These are phyloP conservation scores for Phialemoniopsis sp. DNA, from an alignment of 2,329 filamentous ascomycete species.

Conservation along the genomic window DNA sequence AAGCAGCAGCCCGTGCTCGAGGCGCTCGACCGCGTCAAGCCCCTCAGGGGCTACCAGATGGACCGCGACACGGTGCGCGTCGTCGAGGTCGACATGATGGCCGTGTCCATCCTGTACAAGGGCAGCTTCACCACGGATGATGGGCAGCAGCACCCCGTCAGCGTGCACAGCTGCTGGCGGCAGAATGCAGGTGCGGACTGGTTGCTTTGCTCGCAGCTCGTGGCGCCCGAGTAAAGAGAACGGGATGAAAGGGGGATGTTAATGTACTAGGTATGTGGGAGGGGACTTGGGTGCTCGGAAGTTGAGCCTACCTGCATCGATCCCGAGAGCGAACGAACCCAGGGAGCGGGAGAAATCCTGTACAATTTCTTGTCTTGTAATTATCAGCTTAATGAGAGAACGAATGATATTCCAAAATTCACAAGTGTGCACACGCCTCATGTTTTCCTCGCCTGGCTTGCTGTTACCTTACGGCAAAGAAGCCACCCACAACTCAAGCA, in stretches of 20 bases:
- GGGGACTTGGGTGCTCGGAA: too few species aligned
- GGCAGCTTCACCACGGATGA: conserved; percentile 19
- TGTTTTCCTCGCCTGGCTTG: too few species aligned
- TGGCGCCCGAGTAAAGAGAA: conserved; percentile 1
- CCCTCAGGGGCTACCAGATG: conserved; percentile 23
- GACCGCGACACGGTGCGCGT: conserved; percentile 20
- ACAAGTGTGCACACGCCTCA: too few species aligned
- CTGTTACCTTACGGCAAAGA: too few species aligned
- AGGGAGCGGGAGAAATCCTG: too few species aligned
- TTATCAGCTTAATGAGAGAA: too few species aligned
- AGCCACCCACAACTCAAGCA: too few species aligned
- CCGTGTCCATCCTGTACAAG: conserved; percentile 26
- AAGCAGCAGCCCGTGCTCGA: conserved; percentile 14
- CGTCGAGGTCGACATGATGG: conserved; percentile 33
- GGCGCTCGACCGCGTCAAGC: conserved; percentile 19
- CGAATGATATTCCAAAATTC: too few species aligned
- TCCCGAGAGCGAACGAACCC: too few species aligned
- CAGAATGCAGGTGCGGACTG: conserved; percentile 31
- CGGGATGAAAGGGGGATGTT: neutral
- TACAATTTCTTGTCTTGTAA: too few species aligned
- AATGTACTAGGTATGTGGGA: neutral
- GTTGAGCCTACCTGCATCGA: too few species aligned
- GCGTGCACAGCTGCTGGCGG: conserved; percentile 23
- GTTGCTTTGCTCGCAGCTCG: conserved; percentile 12
- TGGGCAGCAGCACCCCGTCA: conserved; percentile 12